Base-by-base conservation (phyloP, 1,284 basidiomycete species). In the Boletus semigastroideus region DNA sequence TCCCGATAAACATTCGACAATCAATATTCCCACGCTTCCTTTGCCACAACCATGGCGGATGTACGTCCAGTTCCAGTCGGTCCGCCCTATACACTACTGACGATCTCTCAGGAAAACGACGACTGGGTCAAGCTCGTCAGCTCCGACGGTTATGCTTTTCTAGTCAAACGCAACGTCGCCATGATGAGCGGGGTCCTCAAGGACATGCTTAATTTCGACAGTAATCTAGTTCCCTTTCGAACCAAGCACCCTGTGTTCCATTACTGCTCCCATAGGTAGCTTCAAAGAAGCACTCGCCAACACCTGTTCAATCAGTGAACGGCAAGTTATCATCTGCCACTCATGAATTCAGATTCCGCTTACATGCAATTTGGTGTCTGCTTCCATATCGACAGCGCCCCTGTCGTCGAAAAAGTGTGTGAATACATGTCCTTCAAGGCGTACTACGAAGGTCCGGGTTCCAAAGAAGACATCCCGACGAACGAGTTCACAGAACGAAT, bases 351-450 rank as follows among this genome's bases (percentile, higher is more conserved):
- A 25, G 11, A n/a, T 1, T 28, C 14, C 40, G 50, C 49, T 63
- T 39, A 55, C 46, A 28, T 12, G 36, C 16, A 13, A 16, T 5
- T 41, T 27, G 6, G 2, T 16, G 1, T 11, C 48, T 42, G 22
- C 42, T 46, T 51, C 38, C 43, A 22, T 31, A 5, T 30, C 10
- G 6, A 1, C 61, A 91, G 90, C 28, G 86, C 81, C 3, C 78
- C 86, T 36, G 83, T 93, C 25, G 81, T 91, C 2, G 90, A 93
- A 67, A 92, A 90, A 63, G 74, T 93, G 30, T 76, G 87, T 37
- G 91, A 94, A 66, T 94, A 91, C 64, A 83, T 94, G 70, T 72
- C 80, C 49, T 92, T 89, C 77, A 90, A 88, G 70, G 74, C 82
- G 1, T 74, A 85, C 53, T 90, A 90, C 64, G 78, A 83, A 51